Base-by-base conservation (phyloP, 495 filamentous ascomycete genomes). In the Aspergillus sclerotiicarbonarius region DNA sequence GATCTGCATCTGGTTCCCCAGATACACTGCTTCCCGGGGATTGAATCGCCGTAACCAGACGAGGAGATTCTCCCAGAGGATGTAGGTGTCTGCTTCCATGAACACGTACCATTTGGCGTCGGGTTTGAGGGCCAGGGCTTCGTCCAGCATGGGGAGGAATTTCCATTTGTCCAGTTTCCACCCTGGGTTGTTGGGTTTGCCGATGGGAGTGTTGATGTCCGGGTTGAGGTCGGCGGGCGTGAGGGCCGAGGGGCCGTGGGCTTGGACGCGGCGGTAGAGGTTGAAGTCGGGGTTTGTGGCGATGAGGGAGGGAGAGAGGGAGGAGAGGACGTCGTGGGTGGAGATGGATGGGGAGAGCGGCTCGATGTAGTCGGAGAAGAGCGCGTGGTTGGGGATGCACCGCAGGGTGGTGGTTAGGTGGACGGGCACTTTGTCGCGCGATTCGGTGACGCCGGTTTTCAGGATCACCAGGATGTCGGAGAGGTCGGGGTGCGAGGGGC, bases 101-200 rank as follows among this genome's bases (percentile, higher is more conserved):
- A 89, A 88, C 45, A 89, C 77, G 61, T 83, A 90, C 84, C 85
- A 90, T 37, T 82, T 76, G 15, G 73, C 76, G 10, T 78, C 65
- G n/a, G 80, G 78, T 12, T 71, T 68, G 66, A 75, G 69, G 29
- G 67, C 63, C 63, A 80, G 80, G 18, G 84, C 80, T 30, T 81
- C 72, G 43, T 82, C 76, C 59, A 88, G 76, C 76, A 85, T 84
- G 4, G 85, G 83, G 6, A 90, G 71, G 65, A 88, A 88, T 68
- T 89, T 90, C 77, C 83, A 89, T 65, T 87, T 87, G 68, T 90
- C 86, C 13, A 87, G 72, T 53, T 76, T 78, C 85, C 86, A 90
- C 19, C 82, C 87, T 1, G 76, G 73, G 25, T 76, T 77, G 19
- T 68, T 67, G 4, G 49, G 61, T 60, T 73, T 76, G 8, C 74